Evolutionary conservation across 805 yeast species (phyloP), one percentile per base, ranked within the genome.

Genomic region (Metschnikowia sp.): DNA sequence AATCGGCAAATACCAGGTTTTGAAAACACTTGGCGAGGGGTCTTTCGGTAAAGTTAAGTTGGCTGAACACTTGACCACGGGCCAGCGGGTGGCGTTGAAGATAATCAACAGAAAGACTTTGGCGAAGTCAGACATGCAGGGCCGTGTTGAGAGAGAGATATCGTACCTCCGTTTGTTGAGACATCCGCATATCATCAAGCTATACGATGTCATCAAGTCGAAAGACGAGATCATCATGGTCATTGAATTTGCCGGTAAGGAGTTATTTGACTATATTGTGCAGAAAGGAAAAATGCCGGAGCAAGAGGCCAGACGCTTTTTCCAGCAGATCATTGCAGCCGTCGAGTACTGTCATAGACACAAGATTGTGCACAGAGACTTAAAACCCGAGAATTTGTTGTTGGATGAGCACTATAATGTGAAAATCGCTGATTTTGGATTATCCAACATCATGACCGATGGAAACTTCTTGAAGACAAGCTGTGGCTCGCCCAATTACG

Each of bases 221-320:
- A 88, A 88, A 59, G 97, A 92, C 58, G 98, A 92, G 62, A 92
- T 92, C 57, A 87, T 92, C 59, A 92, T 92, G 97, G 98, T 92
- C 28, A 89, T 92, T 61, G 98, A 92, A 69, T 92, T 80, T 63
- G 98, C 97, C 1, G 96, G 96, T n/a, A 88, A 88, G 57, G 98
- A 91, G 69, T 77, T 92, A 59, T 92, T 92, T 61, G 98, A 92
- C 61, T 91, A 92, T 64, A 92, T 91, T 65, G 96, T 91, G 12
- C 97, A 91, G 63, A 79, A 89, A 61, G 97, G 96, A 33, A 83
- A 87, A 60, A 86, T 91, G 96, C 82, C 84, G 35, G 98, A 92
- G 67, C 80, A 81, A 52, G 96, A 91, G 65, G 97, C 95, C 0
- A 76, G 97, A 48, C 74, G 97, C 51, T 92, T 92, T 61, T 92